Percentiles rank a stretch among this genome's conserved stretches.
These are phyloP conservation scores for Fragilaria radians DNA, from an alignment of 108 stramenopile genomes.

Conservation along the genomic window DNA sequence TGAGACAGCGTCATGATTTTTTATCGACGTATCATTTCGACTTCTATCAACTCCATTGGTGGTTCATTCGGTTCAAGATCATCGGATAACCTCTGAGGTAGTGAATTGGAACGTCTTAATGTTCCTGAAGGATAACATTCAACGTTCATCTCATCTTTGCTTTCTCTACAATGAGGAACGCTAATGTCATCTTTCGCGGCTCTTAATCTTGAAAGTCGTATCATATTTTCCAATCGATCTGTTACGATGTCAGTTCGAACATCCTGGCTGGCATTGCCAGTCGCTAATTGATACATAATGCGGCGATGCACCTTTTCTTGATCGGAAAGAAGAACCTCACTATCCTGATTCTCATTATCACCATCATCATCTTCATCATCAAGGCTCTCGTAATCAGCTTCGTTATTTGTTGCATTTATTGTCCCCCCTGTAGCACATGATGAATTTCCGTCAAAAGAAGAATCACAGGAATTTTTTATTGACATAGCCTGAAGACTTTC, in stretches of 20 bases:
- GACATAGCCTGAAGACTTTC: background rate
- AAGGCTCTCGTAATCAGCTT: background rate
- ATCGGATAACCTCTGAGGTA: constrained; percentile 6
- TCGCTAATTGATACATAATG: background rate
- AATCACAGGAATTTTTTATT: background rate
- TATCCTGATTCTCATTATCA: background rate
- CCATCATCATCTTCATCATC: background rate
- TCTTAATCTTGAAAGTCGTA: background rate
- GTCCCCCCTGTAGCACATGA: background rate
- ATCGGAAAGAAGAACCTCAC: background rate
- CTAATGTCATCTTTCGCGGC: background rate
- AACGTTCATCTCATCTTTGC: background rate
- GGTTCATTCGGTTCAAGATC: background rate
- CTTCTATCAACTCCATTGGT: constrained; percentile 1
- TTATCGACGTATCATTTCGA: too few relatives aligned
- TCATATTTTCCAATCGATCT: background rate
- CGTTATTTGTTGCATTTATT: background rate
- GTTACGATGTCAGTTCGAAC: background rate
- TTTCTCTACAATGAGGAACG: background rate
- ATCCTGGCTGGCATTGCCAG: background rate
- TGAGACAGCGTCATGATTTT: too few relatives aligned
- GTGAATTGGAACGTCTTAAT: constrained; percentile 1
- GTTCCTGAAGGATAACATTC: background rate
- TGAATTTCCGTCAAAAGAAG: background rate
- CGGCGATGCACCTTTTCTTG: background rate